These are phyloP conservation scores for Tolypocladium album DNA, from an alignment of 2,329 filamentous ascomycete species.

Conservation along the genomic window DNA sequence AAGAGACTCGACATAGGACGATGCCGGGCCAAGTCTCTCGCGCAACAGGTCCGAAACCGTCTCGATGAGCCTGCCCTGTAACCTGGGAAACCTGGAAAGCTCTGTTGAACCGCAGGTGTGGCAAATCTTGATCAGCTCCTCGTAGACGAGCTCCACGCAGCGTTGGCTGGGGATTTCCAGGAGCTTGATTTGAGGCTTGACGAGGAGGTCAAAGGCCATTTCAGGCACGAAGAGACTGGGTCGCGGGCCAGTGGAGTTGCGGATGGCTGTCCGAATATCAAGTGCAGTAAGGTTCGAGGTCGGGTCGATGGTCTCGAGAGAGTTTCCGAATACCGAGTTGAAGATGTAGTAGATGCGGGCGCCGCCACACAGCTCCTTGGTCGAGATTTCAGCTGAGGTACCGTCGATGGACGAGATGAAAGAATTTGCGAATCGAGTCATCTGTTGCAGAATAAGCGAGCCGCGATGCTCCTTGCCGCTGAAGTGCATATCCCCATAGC, in stretches of 20 bases:
- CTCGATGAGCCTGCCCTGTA: conserved; percentile 96
- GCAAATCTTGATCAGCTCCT: conserved; percentile 98
- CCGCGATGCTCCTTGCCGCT: conserved; percentile 94
- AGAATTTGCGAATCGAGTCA: conserved; percentile 95
- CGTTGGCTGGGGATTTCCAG: conserved; percentile 90
- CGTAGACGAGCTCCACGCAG: conserved; percentile 95
- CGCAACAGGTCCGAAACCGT: conserved; percentile 92
- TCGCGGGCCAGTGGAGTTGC: conserved; percentile 92
- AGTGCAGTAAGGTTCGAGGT: conserved; percentile 89
- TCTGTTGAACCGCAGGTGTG: conserved; percentile 96
- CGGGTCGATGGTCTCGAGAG: conserved; percentile 89
- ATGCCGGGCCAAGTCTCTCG: conserved; percentile 82
- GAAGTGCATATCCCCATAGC: conserved; percentile 96
- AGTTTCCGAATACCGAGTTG: conserved; percentile 96
- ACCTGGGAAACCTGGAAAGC: conserved; percentile 77
- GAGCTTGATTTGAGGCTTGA: conserved; percentile 97
- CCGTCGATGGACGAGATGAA: conserved; percentile 99
- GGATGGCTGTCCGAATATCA: conserved; percentile 93
- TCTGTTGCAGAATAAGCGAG: conserved; percentile 87
- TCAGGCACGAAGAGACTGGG: conserved; percentile 96
- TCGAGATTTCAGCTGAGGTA: conserved; percentile 96
- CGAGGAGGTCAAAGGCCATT: conserved; percentile 91
- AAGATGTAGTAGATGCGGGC: conserved; percentile 98
- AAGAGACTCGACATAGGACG: conserved; percentile 85
- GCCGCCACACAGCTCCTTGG: conserved; percentile 91